Evolutionary conservation across 148 eudicot species (phyloP).

Genomic region (Salicornia ramosissima): DNA sequence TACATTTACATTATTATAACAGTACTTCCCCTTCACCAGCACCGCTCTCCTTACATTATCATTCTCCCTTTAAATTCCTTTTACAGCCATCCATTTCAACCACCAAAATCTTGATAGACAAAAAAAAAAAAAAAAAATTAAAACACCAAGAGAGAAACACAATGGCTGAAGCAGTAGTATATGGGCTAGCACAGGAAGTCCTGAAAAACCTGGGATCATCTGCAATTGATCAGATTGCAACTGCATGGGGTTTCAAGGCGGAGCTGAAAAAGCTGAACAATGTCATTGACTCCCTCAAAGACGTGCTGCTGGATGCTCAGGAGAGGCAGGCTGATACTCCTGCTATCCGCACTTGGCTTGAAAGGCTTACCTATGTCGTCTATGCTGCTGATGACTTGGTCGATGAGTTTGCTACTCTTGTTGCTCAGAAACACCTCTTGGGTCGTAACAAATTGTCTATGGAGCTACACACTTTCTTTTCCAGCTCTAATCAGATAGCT

Average conservation of each 20-base stretch:
- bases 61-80: no score
- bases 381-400: conserved; percentile 18
- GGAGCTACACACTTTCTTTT: conserved; percentile 12
- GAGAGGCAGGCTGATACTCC: conserved; percentile 12
- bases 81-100: no score
- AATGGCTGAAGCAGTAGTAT: conserved; percentile 23
- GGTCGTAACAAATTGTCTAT: not conserved
- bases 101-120: no score
- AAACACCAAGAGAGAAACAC: not conserved
- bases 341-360: conserved; percentile 18
- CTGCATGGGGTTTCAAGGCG: no score
- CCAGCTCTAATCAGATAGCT: not conserved
- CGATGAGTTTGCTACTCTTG: conserved; percentile 14
- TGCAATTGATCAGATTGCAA: conserved; percentile 18
- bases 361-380: conserved; percentile 15
- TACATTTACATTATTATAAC: no score
- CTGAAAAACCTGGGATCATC: conserved; percentile 19
- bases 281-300: conserved; percentile 6
- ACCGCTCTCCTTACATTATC: no score
- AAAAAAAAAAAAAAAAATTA: no score
- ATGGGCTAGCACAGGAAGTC: conserved; percentile 10
- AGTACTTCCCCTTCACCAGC: no score
- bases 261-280: not conserved
- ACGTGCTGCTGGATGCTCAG: conserved; percentile 25
- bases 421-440: not conserved